Evolutionary conservation across 345 rosid genomes (phyloP), one percentile per base, ranked within the genome.

Genomic region (Salix dunnii): DNA sequence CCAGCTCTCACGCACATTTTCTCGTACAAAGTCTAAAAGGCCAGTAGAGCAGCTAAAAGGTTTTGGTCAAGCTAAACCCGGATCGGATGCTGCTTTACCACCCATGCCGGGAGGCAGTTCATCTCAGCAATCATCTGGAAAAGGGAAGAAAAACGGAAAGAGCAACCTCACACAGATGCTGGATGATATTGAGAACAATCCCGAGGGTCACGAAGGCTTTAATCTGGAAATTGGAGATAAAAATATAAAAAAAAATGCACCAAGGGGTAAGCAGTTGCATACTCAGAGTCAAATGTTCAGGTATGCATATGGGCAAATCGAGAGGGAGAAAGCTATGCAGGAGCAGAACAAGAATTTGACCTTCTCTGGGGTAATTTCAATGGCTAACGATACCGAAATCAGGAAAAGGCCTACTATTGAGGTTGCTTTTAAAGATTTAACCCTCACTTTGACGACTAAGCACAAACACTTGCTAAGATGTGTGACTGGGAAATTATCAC

Each of bases 281-380:
- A 91, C 97, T 3, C 97, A 94, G 77, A 96, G 99, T 78, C 98
- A 96, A 85, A 94, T 94, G 89, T 94, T 92, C 83, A 87, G 93
- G 79, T 96, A 96, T 51, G 98, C 99, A 14, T 96, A 93, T 76
- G 91, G 89, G 42, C 97, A 93, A 84, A 93, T 93, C 2, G 98
- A 96, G 85, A 92, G 88, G 83, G 99, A 96, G 77, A 96, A 96
- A 63, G 93, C 93, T 12, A 31, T 91, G 87, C 96, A 96, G 75
- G 98, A 96, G 83, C 89, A 91, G 82, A 91, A 91, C 78, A 85
- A 89, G 86, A 87, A 94, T 84, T 82, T 96, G 83, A 92, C 98
- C 65, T 94, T 88, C 86, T 94, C 98, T 9, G 97, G 99, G 69
- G 91, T 96, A 25, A 87, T 96, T 71, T 87, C 91, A 38, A 91